These are phyloP conservation scores for Clarireedia homoeocarpa DNA, from an alignment of 2,329 filamentous ascomycete species.

Conservation along the genomic window DNA sequence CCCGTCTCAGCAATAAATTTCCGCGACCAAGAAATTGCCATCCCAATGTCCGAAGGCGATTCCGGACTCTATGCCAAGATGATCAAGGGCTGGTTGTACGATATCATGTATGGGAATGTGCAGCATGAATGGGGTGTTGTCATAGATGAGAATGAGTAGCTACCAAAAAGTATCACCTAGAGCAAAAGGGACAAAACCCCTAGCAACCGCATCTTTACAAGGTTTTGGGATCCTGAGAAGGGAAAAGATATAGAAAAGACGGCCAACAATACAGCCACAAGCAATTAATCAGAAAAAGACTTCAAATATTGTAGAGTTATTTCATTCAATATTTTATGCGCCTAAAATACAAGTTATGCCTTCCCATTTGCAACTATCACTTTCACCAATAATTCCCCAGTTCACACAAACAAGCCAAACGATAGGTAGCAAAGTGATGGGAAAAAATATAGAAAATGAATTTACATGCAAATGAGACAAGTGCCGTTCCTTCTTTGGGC, in stretches of 20 bases:
- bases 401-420: background rate
- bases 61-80: conserved; percentile 46
- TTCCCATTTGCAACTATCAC: background rate
- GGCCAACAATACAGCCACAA: background rate
- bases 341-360: conserved; percentile 10
- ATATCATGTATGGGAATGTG: conserved; percentile 67
- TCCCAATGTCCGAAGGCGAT: conserved; percentile 49
- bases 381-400: background rate
- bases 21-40: conserved; percentile 52
- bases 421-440: background rate
- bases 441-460: background rate
- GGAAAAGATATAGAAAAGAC: background rate
- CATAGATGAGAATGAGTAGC: conserved; percentile 42
- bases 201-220: no score
- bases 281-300: background rate
- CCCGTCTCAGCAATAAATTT: conserved; percentile 62
- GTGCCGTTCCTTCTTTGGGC: background rate
- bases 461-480: background rate
- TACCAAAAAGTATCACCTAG: background rate
- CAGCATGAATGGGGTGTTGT: conserved; percentile 63
- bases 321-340: conserved; percentile 7
- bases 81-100: conserved; percentile 58
- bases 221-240: background rate
- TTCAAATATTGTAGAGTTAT: no score
- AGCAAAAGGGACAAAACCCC: no score